phyloP scores from a whole-genome alignment of 805 yeast genomes.

The Monosporozyma yasuniensis region DNA sequence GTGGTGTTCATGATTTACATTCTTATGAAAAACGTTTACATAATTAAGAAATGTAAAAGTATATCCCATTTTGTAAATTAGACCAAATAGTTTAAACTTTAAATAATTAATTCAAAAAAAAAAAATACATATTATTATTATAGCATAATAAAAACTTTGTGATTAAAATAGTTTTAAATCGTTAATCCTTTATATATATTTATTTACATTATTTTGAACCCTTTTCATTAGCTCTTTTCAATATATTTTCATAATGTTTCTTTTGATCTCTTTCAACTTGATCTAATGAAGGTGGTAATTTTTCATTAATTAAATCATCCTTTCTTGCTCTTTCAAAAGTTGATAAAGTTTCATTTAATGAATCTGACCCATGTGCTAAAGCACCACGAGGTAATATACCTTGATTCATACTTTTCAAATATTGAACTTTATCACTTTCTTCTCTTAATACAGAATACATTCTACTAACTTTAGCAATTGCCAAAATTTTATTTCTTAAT shows the following conservation, averaged over 20 bases:
- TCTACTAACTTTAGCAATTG: conserved; percentile 91
- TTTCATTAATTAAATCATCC: conserved; percentile 78
- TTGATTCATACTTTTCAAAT: conserved; percentile 61
- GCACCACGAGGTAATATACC: conserved; percentile 84
- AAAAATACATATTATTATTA: not conserved
- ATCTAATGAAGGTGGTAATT: conserved; percentile 71
- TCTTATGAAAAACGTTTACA: conserved; percentile 96
- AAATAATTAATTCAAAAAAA: not conserved
- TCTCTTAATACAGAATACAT: conserved; percentile 85
- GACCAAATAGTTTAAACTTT: too few relatives aligned
- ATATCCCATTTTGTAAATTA: not conserved
- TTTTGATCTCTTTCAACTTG: conserved; percentile 41
- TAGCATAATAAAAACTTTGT: too few relatives aligned
- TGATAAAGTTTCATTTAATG: conserved; percentile 56
- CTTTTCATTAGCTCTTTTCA: conserved; percentile 4
- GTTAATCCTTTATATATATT: too few relatives aligned
- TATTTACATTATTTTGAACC: not conserved
- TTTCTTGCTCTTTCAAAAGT: conserved; percentile 76
- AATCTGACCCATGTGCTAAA: conserved; percentile 72
- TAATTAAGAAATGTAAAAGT: conserved; percentile 41
- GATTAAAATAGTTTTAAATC: too few relatives aligned
- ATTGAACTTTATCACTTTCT: conserved; percentile 78
- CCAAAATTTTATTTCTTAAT: conserved; percentile 78
- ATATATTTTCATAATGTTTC: conserved; percentile 31
- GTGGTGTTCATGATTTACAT: conserved; percentile 94